phyloP scores from a whole-genome alignment of 495 filamentous ascomycete species.

The Rostrohypoxylon terebratum region DNA sequence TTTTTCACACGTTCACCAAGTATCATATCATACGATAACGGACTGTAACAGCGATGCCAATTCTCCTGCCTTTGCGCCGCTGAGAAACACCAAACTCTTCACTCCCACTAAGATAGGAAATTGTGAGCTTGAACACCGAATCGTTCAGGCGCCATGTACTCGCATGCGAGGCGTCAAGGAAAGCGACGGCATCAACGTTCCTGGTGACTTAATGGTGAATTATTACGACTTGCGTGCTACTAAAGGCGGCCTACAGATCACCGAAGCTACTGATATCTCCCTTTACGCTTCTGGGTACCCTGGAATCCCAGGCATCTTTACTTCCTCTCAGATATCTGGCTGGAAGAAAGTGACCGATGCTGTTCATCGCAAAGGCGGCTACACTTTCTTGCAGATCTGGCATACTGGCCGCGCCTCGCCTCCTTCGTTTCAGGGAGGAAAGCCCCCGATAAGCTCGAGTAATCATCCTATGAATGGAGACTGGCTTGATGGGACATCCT shows the following conservation, averaged over 20 bases:
- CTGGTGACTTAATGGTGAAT: conserved; percentile 58
- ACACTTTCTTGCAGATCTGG: conserved; percentile 75
- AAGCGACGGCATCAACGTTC: conserved; percentile 53
- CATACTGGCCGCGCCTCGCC: conserved; percentile 68
- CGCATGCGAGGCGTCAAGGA: conserved; percentile 54
- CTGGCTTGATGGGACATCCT: conserved; percentile 46
- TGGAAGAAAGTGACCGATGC: conserved; percentile 72
- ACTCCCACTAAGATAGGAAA: conserved; percentile 49
- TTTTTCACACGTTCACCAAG: neutral
- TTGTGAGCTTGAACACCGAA: conserved; percentile 45
- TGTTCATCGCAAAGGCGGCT: conserved; percentile 71
- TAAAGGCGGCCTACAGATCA: conserved; percentile 68
- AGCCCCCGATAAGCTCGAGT: conserved; percentile 53
- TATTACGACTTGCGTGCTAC: conserved; percentile 70
- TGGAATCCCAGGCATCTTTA: conserved; percentile 71
- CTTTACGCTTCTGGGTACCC: conserved; percentile 61
- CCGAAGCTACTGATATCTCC: conserved; percentile 72
- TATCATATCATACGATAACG: neutral
- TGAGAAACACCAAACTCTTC: conserved; percentile 48
- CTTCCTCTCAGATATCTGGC: conserved; percentile 64
- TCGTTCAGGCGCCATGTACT: conserved; percentile 52
- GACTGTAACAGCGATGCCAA: conserved; percentile 10
- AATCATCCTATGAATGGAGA: conserved; percentile 34
- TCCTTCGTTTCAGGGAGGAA: conserved; percentile 53
- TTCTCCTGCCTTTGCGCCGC: conserved; percentile 42